These are phyloP conservation scores for Annona cherimola DNA, from an alignment of 164 flowering plant species.

Conservation along the genomic window DNA sequence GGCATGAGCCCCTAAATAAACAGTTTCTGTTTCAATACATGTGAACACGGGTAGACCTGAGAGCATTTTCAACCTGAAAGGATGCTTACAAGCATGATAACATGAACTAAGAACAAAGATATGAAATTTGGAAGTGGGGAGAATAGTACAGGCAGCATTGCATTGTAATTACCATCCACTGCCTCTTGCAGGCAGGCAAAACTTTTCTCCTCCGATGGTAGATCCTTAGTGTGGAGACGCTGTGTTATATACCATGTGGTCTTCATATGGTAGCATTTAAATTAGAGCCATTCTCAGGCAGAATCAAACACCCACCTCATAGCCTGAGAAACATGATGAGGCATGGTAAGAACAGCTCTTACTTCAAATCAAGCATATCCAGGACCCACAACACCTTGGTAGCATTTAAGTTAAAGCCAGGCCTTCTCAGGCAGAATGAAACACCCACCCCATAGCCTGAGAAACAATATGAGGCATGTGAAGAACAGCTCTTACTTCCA, in stretches of 20 bases:
- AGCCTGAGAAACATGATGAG: not conserved
- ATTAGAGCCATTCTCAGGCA: too few species aligned
- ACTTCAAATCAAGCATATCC: slow-evolving; percentile 86
- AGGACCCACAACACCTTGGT: slow-evolving; percentile 85
- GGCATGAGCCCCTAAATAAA: not conserved
- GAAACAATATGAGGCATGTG: not conserved
- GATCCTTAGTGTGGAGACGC: too few species aligned
- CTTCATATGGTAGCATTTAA: too few species aligned
- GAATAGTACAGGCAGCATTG: not conserved
- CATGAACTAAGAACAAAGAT: not conserved
- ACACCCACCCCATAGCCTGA: not conserved
- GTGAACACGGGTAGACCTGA: not conserved
- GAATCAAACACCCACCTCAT: not conserved
- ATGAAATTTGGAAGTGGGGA: not conserved
- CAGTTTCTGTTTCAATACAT: not conserved
- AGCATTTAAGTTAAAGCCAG: too few species aligned
- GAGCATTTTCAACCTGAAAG: not conserved
- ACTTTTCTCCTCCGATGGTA: too few species aligned
- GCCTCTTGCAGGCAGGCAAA: too few species aligned
- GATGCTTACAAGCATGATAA: too few species aligned
- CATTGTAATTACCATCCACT: not conserved
- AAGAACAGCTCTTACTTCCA: slow-evolving; percentile 35
- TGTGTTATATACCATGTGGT: too few species aligned
- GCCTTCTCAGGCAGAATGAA: not conserved
- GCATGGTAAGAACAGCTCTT: not conserved